These are phyloP conservation scores for Wallacemonas collosoma DNA, from an alignment of 208 protist species.

Conservation along the genomic window DNA sequence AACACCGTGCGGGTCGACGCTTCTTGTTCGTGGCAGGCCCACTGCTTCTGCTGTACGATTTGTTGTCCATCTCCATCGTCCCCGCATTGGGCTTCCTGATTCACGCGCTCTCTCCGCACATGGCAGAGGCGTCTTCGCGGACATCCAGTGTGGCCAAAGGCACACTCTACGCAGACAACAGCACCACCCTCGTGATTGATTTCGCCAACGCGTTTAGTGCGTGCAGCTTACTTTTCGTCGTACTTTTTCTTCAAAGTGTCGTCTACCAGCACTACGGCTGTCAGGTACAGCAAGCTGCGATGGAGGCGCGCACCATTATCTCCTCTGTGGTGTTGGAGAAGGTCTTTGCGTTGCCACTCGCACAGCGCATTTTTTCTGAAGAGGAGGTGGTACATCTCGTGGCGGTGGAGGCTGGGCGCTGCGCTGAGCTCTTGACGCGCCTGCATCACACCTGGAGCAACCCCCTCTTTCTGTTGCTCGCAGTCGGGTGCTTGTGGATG, in stretches of 20 bases:
- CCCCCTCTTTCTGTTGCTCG: slow-evolving; percentile 37
- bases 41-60: slow-evolving; percentile 51
- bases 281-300: slow-evolving; percentile 40
- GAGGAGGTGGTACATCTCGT: slow-evolving; percentile 52
- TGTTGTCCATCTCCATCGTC: slow-evolving; percentile 35
- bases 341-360: slow-evolving; percentile 53
- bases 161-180: slow-evolving; percentile 16
- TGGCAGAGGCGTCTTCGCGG: slow-evolving; percentile 14
- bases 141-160: slow-evolving; percentile 13
- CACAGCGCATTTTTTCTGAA: slow-evolving; percentile 62
- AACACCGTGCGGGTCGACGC: slow-evolving; percentile 53
- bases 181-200: slow-evolving; percentile 19
- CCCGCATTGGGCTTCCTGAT: slow-evolving; percentile 30
- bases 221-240: slow-evolving; percentile 32
- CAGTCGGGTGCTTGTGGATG: slow-evolving; percentile 36
- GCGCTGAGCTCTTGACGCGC: slow-evolving; percentile 35
- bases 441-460: slow-evolving; percentile 64
- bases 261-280: slow-evolving; percentile 49
- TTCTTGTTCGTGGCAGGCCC: slow-evolving; percentile 53
- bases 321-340: slow-evolving; percentile 65
- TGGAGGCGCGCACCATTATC: slow-evolving; percentile 58
- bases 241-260: slow-evolving; percentile 48
- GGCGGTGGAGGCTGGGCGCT: slow-evolving; percentile 44
- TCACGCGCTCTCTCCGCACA: slow-evolving; percentile 22
- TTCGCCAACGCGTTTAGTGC: slow-evolving; percentile 27